Evolutionary conservation across 768 basidiomycete species (phyloP).

Genomic region (Agaricus blazei): DNA sequence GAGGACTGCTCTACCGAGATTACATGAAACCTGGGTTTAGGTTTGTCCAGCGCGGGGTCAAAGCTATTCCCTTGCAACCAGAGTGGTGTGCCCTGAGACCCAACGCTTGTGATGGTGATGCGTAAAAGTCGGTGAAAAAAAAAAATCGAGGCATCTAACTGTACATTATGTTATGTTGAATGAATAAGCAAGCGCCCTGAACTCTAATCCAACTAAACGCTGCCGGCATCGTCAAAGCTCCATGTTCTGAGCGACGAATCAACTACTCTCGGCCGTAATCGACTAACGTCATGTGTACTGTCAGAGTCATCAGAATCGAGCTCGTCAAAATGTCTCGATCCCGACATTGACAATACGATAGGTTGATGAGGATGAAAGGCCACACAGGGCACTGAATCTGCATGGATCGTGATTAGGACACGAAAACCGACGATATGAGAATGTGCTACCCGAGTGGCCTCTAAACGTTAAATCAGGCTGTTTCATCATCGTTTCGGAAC

Average conservation of each 20-base stretch:
- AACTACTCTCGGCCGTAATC: slow-evolving; percentile 21
- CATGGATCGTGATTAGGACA: neutral
- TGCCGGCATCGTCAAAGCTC: slow-evolving; percentile 15
- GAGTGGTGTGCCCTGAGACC: slow-evolving; percentile 69
- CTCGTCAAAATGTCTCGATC: slow-evolving; percentile 63
- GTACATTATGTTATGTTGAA: too few species aligned
- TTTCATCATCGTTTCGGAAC: slow-evolving; percentile 12
- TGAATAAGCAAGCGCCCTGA: too few species aligned
- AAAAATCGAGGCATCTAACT: too few species aligned
- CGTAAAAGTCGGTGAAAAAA: slow-evolving; percentile 17
- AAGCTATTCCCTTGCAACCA: slow-evolving; percentile 61
- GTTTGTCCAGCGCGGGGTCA: slow-evolving; percentile 55
- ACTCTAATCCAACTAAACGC: too few species aligned
- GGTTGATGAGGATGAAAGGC: slow-evolving; percentile 66
- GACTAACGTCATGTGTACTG: too few species aligned
- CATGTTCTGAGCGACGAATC: slow-evolving; percentile 31
- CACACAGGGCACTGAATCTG: slow-evolving; percentile 73
- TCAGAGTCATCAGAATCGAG: slow-evolving; percentile 21
- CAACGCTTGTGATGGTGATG: slow-evolving; percentile 45
- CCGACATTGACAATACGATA: slow-evolving; percentile 59
- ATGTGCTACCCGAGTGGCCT: slow-evolving; percentile 51
- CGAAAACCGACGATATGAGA: neutral
- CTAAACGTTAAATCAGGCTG: slow-evolving; percentile 33
- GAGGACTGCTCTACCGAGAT: slow-evolving; percentile 51
- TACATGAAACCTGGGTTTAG: slow-evolving; percentile 66